Conservation (phyloP, 2,329 filamentous ascomycete species). For the Neonectria neomacrospora region DNA sequence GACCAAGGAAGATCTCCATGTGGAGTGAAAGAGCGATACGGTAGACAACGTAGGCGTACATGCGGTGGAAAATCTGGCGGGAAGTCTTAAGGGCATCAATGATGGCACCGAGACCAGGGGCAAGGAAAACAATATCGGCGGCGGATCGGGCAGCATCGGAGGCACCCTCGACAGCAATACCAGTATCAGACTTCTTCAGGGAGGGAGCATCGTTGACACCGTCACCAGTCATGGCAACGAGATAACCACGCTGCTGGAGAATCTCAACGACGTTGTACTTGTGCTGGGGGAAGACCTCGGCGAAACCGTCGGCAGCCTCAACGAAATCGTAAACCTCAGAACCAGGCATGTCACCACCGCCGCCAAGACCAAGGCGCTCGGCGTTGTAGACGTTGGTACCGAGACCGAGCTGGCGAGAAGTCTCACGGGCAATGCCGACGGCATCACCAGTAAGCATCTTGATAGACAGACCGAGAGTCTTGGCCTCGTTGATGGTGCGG, state of each 20-base stretch:
- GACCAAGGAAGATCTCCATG: constrained; percentile 89
- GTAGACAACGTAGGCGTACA: constrained; percentile 97
- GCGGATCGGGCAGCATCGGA: constrained; percentile 91
- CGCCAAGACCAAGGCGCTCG: constrained; percentile 89
- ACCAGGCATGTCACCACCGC: constrained; percentile 91
- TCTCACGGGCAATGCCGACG: constrained; percentile 92
- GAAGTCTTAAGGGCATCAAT: constrained; percentile 94
- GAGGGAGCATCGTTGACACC: constrained; percentile 95
- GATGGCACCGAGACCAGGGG: constrained; percentile 89
- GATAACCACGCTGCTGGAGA: constrained; percentile 90
- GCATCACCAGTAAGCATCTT: constrained; percentile 98
- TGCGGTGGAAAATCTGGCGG: constrained; percentile 94
- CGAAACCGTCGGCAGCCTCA: constrained; percentile 93
- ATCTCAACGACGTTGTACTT: constrained; percentile 83
- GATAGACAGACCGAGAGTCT: constrained; percentile 86
- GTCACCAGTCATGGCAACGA: constrained; percentile 96
- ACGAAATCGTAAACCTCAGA: constrained; percentile 96
- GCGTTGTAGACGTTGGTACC: constrained; percentile 95
- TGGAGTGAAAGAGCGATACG: constrained; percentile 93
- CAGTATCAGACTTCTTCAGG: constrained; percentile 94
- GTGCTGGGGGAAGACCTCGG: constrained; percentile 94
- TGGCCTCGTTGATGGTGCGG: constrained; percentile 90
- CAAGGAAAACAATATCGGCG: constrained; percentile 93
- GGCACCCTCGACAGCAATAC: constrained; percentile 93
- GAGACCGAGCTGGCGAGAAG: constrained; percentile 88